phyloP scores from a whole-genome alignment of 169 alveolate species.

The Plasmodium sp. region DNA sequence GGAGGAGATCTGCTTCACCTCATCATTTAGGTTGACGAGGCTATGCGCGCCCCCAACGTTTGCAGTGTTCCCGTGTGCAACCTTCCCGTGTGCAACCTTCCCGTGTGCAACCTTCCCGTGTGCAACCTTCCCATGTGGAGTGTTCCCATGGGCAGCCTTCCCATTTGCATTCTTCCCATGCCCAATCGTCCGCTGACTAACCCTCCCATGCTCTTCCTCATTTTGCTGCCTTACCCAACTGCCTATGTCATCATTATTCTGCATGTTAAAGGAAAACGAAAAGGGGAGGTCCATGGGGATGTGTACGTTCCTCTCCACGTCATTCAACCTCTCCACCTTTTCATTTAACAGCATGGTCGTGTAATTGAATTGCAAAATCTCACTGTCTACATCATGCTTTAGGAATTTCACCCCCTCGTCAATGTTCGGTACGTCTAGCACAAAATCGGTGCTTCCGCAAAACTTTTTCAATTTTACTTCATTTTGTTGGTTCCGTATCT shows the following conservation, averaged over 20 bases:
- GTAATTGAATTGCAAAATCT: conserved; percentile 21
- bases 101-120: too few relatives aligned
- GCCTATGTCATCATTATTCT: conserved; percentile 37
- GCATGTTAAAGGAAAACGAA: conserved; percentile 22
- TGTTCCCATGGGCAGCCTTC: too few relatives aligned
- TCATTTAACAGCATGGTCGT: conserved; percentile 51
- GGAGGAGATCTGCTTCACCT: conserved; percentile 28
- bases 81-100: too few relatives aligned
- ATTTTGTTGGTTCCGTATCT: conserved; percentile 8
- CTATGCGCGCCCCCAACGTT: background rate
- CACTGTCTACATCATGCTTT: conserved; percentile 50
- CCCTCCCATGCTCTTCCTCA: too few relatives aligned
- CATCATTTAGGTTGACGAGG: conserved; percentile 7
- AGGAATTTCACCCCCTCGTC: conserved; percentile 33
- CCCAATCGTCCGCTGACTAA: too few relatives aligned
- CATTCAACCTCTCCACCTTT: conserved; percentile 45
- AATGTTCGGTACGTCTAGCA: conserved; percentile 28
- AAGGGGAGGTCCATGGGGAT: conserved; percentile 59
- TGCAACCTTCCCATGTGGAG: too few relatives aligned
- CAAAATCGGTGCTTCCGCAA: conserved; percentile 42
- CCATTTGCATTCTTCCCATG: too few relatives aligned
- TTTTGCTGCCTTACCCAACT: conserved; percentile 31
- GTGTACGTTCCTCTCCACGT: conserved; percentile 24
- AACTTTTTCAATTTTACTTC: conserved; percentile 44
- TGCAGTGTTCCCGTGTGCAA: background rate